These are phyloP conservation scores for Pterocarpus santalinus DNA, from an alignment of 306 rosid species.

Conservation along the genomic window DNA sequence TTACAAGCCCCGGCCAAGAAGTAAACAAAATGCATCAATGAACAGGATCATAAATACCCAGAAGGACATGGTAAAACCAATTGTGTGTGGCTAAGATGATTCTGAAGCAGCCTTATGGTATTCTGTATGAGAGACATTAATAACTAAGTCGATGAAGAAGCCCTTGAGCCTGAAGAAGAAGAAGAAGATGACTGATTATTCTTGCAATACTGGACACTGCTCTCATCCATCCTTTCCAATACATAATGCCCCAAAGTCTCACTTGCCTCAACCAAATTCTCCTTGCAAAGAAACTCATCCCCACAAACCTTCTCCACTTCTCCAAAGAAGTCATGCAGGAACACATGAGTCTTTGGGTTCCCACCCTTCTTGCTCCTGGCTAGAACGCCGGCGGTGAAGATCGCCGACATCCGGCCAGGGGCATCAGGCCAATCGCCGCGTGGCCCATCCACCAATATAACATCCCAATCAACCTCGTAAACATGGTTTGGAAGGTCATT, in stretches of 20 bases:
- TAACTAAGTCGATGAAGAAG: conserved; percentile 47
- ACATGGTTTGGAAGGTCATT: conserved; percentile 96
- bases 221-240: conserved; percentile 85
- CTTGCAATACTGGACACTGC: conserved; percentile 77
- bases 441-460: conserved; percentile 88
- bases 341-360: conserved; percentile 86
- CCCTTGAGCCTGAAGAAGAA: conserved; percentile 16
- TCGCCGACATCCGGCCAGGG: conserved; percentile 85
- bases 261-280: conserved; percentile 83
- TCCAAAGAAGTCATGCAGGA: conserved; percentile 79
- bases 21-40: conserved; percentile 45
- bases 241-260: conserved; percentile 80
- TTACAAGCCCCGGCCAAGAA: conserved; percentile 54
- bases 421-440: conserved; percentile 94
- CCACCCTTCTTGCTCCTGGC: conserved; percentile 95
- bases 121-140: background rate
- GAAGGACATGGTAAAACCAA: conserved; percentile 24
- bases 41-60: conserved; percentile 63
- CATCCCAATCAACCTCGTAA: conserved; percentile 93
- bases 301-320: conserved; percentile 72
- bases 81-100: conserved; percentile 44
- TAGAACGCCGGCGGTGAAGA: conserved; percentile 87
- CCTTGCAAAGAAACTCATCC: conserved; percentile 80
- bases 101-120: conserved; percentile 8
- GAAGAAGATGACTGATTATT: conserved; percentile 50